phyloP scores from a whole-genome alignment of 106 monocot species.

The Dioscorea alata region DNA sequence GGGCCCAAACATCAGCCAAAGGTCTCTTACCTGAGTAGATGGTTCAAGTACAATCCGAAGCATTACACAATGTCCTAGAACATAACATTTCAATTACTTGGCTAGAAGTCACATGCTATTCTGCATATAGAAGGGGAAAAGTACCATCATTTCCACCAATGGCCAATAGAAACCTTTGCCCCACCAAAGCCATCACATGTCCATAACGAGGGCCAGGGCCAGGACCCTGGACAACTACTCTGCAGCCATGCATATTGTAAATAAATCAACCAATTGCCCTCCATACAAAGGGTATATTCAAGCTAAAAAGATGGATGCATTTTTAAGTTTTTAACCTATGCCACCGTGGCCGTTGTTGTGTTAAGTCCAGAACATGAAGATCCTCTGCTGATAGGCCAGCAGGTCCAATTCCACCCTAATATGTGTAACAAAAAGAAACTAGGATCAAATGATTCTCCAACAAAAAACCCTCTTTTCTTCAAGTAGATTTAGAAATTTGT shows the following conservation, averaged over 20 bases:
- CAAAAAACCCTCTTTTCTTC: too few species aligned
- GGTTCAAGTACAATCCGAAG: too few species aligned
- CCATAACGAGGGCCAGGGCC: slow-evolving; percentile 98
- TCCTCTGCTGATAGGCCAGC: slow-evolving; percentile 97
- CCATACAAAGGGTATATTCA: too few species aligned
- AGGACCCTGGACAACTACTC: slow-evolving; percentile 99
- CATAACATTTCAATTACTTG: too few species aligned
- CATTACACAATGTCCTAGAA: too few species aligned
- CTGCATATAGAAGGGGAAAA: not conserved
- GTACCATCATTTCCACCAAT: slow-evolving; percentile 99
- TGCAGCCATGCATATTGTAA: slow-evolving; percentile 4
- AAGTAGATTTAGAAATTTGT: too few species aligned
- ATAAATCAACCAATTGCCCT: too few species aligned
- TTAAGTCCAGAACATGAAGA: slow-evolving; percentile 94
- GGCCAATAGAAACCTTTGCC: slow-evolving; percentile 91
- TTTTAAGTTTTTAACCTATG: slow-evolving; percentile 51
- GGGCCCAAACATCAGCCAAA: slow-evolving; percentile 97
- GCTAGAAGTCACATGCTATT: not conserved
- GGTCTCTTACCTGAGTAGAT: slow-evolving; percentile 73
- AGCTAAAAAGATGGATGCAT: too few species aligned
- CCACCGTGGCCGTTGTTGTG: slow-evolving; percentile 93
- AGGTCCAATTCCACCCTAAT: slow-evolving; percentile 97
- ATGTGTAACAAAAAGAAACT: too few species aligned
- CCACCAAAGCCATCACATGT: slow-evolving; percentile 99
- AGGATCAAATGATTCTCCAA: too few species aligned